phyloP scores from a whole-genome alignment of 306 rosid species.

The Malus sylvestris region DNA sequence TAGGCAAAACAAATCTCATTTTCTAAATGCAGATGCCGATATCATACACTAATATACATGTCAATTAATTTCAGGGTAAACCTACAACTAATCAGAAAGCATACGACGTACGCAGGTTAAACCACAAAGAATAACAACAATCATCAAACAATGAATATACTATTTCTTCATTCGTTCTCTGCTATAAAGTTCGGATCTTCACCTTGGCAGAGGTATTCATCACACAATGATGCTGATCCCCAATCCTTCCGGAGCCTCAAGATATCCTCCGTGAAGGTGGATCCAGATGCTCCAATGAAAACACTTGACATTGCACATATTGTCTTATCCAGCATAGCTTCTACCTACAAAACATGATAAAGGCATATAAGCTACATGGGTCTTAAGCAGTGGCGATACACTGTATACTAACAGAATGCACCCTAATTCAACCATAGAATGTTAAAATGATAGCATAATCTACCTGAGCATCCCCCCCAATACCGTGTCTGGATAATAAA shows the following conservation, averaged over 20 bases:
- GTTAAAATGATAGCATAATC: conserved; percentile 10
- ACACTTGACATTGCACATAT: conserved; percentile 86
- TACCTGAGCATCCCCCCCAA: conserved; percentile 80
- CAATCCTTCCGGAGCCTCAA: conserved; percentile 84
- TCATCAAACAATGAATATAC: not conserved
- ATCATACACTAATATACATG: conserved; percentile 39
- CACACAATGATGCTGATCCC: conserved; percentile 80
- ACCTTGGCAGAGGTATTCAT: conserved; percentile 91
- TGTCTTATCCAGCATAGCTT: conserved; percentile 98
- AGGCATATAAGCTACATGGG: conserved; percentile 1
- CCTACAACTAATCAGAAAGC: conserved; percentile 3
- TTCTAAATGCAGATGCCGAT: conserved; percentile 23
- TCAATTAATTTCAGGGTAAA: conserved; percentile 20
- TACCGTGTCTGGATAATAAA: conserved; percentile 66
- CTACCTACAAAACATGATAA: conserved; percentile 51
- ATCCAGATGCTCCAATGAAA: conserved; percentile 91
- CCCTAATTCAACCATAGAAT: not conserved
- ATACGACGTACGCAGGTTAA: conserved; percentile 9
- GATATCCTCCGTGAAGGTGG: conserved; percentile 95
- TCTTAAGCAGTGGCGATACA: not conserved
- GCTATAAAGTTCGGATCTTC: conserved; percentile 78
- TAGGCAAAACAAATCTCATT: conserved; percentile 11
- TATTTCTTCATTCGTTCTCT: conserved; percentile 48
- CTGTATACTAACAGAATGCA: not conserved
- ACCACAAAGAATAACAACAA: conserved; percentile 6